A percentile compares a stretch with the other conserved stretches of the same genome.
Conservation (phyloP, 306 rosid species). For the Abrus precatorius region DNA sequence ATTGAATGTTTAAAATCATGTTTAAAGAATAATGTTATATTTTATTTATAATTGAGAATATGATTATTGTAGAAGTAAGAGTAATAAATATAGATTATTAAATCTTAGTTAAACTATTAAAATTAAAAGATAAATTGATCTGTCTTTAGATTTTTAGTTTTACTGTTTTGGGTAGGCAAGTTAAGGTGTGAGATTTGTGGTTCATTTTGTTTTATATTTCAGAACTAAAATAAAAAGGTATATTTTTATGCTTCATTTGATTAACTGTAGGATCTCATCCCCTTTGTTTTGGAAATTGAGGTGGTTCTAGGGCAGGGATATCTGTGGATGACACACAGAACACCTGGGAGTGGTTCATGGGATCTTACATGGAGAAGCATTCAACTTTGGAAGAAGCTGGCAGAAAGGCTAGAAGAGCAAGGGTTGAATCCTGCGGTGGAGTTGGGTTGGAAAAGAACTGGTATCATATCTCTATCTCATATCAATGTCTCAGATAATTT, state of each 20-base stretch:
- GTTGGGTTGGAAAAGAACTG: conserved; percentile 88
- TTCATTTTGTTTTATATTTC: neutral
- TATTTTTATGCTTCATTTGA: conserved; percentile 36
- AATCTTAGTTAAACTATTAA: too few species aligned
- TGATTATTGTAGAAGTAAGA: too few species aligned
- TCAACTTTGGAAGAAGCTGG: conserved; percentile 72
- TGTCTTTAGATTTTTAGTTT: neutral
- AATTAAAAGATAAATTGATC: neutral
- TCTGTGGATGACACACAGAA: conserved; percentile 81
- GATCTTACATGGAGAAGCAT: conserved; percentile 80
- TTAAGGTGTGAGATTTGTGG: neutral
- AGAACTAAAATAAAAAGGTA: neutral
- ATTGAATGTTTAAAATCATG: too few species aligned
- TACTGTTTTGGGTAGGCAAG: neutral
- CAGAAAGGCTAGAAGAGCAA: conserved; percentile 64
- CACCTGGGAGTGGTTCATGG: conserved; percentile 78
- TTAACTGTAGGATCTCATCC: conserved; percentile 38
- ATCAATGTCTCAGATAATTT: neutral
- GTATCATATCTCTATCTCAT: conserved; percentile 49
- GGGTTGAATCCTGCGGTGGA: conserved; percentile 74
- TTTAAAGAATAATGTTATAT: too few species aligned
- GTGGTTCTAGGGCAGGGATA: conserved; percentile 90
- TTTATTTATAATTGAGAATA: too few species aligned
- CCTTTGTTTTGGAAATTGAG: conserved; percentile 53
- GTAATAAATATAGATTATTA: too few species aligned